Percentiles rank a stretch among this genome's conserved stretches.
Evolutionary conservation across 257 asterid species (phyloP).

Genomic region (Solanum acaule): DNA sequence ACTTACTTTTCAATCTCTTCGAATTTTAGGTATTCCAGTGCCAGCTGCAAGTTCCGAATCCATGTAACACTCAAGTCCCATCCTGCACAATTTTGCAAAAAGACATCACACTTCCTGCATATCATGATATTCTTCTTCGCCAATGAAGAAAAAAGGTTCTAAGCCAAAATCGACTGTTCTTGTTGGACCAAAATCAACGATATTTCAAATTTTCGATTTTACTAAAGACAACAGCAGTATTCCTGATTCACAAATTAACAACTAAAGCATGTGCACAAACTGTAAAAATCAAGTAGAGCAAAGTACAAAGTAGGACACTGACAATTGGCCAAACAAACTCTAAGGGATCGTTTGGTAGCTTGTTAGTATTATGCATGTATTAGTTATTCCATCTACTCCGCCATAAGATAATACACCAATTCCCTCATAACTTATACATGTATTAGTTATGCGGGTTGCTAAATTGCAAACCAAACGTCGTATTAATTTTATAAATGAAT

Average conservation of each 20-base stretch:
- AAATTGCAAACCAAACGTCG: background rate
- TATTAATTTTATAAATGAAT: background rate
- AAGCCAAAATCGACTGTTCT: background rate
- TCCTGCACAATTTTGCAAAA: slow-evolving; percentile 34
- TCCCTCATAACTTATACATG: background rate
- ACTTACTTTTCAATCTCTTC: slow-evolving; percentile 81
- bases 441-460: background rate
- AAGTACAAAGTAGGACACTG: background rate
- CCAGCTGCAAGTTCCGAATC: slow-evolving; percentile 81
- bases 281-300: background rate
- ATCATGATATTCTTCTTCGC: background rate
- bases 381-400: background rate
- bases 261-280: background rate
- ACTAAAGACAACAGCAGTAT: background rate
- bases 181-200: background rate
- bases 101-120: background rate
- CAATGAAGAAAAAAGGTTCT: slow-evolving; percentile 3
- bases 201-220: background rate
- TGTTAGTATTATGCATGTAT: background rate
- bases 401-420: background rate
- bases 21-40: slow-evolving; percentile 73
- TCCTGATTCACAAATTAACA: background rate
- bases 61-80: slow-evolving; percentile 75
- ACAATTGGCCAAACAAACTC: background rate
- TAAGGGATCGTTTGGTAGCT: background rate